Percentiles rank a stretch among this genome's conserved stretches.
phyloP scores from a whole-genome alignment of 768 basidiomycete species.

The Tricholoma terreum region DNA sequence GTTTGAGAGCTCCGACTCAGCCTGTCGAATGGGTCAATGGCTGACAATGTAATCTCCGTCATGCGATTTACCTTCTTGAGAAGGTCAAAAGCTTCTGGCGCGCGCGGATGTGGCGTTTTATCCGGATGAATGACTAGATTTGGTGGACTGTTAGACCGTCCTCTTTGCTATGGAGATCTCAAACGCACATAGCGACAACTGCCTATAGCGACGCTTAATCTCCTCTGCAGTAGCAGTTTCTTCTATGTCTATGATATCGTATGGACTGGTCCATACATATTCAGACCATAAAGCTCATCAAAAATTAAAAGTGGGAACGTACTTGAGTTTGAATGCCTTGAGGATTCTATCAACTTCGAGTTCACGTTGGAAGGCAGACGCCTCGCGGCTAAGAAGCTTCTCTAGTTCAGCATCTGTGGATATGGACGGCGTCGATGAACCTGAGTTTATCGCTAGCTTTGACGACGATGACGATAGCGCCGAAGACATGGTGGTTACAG shows the following conservation, averaged over 20 bases:
- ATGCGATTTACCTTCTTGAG: slow-evolving; percentile 73
- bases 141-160: slow-evolving; percentile 3
- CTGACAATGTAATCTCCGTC: background rate
- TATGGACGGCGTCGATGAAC: slow-evolving; percentile 9
- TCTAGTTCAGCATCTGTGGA: slow-evolving; percentile 62
- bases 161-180: background rate
- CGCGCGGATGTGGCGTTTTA: slow-evolving; percentile 85
- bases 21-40: slow-evolving; percentile 39
- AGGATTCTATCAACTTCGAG: slow-evolving; percentile 89
- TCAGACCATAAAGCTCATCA: slow-evolving; percentile 6
- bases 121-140: slow-evolving; percentile 93
- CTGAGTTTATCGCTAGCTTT: slow-evolving; percentile 9
- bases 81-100: slow-evolving; percentile 90
- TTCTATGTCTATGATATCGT: slow-evolving; percentile 86
- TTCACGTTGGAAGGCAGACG: slow-evolving; percentile 83
- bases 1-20: slow-evolving; percentile 80
- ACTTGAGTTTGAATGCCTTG: slow-evolving; percentile 97
- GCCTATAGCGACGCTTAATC: slow-evolving; percentile 86
- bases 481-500: slow-evolving; percentile 13
- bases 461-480: slow-evolving; percentile 20
- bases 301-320: slow-evolving; percentile 20
- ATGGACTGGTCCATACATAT: slow-evolving; percentile 58
- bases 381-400: slow-evolving; percentile 73
- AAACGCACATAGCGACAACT: slow-evolving; percentile 77
- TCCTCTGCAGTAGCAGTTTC: slow-evolving; percentile 70